Base-by-base conservation (phyloP, 2,329 filamentous ascomycete genomes). In the Dothistroma septosporum region DNA sequence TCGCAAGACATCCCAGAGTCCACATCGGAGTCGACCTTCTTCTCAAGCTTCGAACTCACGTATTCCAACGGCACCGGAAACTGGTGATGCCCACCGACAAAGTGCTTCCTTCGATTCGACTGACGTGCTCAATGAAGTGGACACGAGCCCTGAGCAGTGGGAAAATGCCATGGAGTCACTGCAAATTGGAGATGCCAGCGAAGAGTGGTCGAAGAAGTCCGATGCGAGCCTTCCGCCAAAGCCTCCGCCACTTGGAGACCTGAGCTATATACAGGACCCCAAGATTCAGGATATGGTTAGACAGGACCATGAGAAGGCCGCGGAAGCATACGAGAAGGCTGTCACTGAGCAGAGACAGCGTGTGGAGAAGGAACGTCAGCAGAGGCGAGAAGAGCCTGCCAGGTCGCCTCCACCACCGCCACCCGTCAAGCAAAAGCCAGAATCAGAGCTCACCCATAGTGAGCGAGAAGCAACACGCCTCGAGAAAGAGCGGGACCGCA, bases 211-310 rank as follows among this genome's bases (percentile, higher is more conserved):
- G 28, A 49, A 21, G 14, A 10, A 28, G 12, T 24, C 12, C 14
- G 16, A 21, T n/a, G 12, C 82, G 9, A 72, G 76, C 9, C 70
- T 82, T 3, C 88, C 88, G 0, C 64, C 76, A 5, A 78, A 82
- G 54, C 73, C 73, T 21, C 61, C 78, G 1, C 75, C 79, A 2
- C 82, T 87, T 1, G 58, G 58, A 24, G 82, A 91, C 66, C 72
- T 87, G 1, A 77, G 79, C 49, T 76, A 79, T 52, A 87, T 85
- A 70, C 76, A 81, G 1, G 85, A 90, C 73, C 87, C 87, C 68
- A 83, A 85, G 7, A 78, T 84, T 31, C 83, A 85, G 9, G 90
- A 89, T 68, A 80, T 85, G 46, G 87, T 86, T 1, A 86, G 90
- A 68, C 89, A 87, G 60, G 87, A 91, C 68, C 80, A 85, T 58